A percentile compares a stretch with the other conserved stretches of the same genome.
Evolutionary conservation across 192 early-diverging fungal species (phyloP).

Genomic region (Chytriomyces confervae): DNA sequence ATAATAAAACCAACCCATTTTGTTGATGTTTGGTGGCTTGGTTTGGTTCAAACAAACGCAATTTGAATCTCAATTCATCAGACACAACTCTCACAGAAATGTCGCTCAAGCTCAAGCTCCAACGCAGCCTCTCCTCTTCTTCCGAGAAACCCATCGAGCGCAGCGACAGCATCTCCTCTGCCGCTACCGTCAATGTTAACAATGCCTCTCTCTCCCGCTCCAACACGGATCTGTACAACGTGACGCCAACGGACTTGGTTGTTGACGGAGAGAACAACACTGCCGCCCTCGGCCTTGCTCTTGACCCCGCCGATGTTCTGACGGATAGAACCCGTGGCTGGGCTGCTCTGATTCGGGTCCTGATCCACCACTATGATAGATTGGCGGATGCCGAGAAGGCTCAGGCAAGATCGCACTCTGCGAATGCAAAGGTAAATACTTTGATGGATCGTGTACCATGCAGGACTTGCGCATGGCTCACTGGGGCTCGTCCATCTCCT

Average conservation of each 20-base stretch:
- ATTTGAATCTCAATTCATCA: not conserved
- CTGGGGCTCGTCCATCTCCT: not conserved
- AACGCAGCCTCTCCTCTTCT: not conserved
- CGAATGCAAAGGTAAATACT: constrained; percentile 11
- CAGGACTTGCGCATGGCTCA: not conserved
- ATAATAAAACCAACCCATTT: not conserved
- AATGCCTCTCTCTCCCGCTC: not conserved
- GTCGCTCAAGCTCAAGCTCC: not conserved
- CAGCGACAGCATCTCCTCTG: not conserved
- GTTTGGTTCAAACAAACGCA: not conserved
- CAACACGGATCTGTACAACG: constrained; percentile 1
- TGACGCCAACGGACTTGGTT: not conserved
- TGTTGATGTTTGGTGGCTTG: not conserved
- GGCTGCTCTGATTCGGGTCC: not conserved
- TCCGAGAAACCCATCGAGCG: not conserved
- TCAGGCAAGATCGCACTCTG: constrained; percentile 17
- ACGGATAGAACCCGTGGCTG: constrained; percentile 27
- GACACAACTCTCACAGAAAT: not conserved
- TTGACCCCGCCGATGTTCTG: constrained; percentile 32
- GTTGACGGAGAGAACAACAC: constrained; percentile 27
- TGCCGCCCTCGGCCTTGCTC: constrained; percentile 10
- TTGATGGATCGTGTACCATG: not conserved
- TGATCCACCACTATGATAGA: constrained; percentile 16
- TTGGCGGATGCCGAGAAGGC: constrained; percentile 32
- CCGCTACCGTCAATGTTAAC: not conserved